These are phyloP conservation scores for Alternaria arborescens DNA, from an alignment of 2,329 filamentous ascomycete genomes.

Conservation along the genomic window DNA sequence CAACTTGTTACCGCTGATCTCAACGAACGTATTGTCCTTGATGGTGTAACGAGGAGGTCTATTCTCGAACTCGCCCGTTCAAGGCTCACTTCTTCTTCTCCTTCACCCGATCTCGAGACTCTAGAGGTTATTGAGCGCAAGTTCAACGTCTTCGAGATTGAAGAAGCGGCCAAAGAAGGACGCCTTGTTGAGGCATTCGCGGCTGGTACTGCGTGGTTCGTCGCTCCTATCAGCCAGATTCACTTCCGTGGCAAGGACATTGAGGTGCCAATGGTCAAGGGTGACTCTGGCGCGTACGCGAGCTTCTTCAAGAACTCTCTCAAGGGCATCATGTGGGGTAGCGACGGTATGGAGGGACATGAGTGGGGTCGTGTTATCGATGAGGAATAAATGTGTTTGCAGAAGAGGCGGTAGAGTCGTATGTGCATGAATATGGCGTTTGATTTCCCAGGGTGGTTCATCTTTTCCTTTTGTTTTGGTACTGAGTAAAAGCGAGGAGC, in stretches of 20 bases:
- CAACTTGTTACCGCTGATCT: slow-evolving; percentile 86
- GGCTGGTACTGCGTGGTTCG: slow-evolving; percentile 77
- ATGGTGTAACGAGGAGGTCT: slow-evolving; percentile 86
- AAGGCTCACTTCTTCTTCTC: slow-evolving; percentile 59
- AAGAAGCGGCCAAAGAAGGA: slow-evolving; percentile 76
- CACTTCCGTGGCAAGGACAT: slow-evolving; percentile 57
- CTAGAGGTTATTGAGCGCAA: slow-evolving; percentile 80
- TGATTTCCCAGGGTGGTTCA: neutral
- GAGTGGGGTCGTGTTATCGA: slow-evolving; percentile 59
- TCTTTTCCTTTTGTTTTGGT: neutral
- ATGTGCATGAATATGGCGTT: slow-evolving; percentile 1
- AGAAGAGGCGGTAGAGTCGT: neutral
- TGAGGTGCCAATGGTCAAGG: slow-evolving; percentile 53
- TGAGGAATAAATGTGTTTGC: slow-evolving; percentile 36
- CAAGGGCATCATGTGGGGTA: slow-evolving; percentile 60
- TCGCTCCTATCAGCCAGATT: slow-evolving; percentile 57
- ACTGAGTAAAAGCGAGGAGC: neutral
- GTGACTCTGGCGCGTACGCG: slow-evolving; percentile 55
- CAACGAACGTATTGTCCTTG: slow-evolving; percentile 82
- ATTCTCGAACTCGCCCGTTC: slow-evolving; percentile 76
- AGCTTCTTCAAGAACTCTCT: slow-evolving; percentile 56
- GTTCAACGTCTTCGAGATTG: slow-evolving; percentile 82
- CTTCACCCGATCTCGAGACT: slow-evolving; percentile 47
- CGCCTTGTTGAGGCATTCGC: slow-evolving; percentile 85
- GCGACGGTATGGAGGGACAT: slow-evolving; percentile 53